Evolutionary conservation across 768 basidiomycete species (phyloP).

Genomic region (Austroboletus eburneus): DNA sequence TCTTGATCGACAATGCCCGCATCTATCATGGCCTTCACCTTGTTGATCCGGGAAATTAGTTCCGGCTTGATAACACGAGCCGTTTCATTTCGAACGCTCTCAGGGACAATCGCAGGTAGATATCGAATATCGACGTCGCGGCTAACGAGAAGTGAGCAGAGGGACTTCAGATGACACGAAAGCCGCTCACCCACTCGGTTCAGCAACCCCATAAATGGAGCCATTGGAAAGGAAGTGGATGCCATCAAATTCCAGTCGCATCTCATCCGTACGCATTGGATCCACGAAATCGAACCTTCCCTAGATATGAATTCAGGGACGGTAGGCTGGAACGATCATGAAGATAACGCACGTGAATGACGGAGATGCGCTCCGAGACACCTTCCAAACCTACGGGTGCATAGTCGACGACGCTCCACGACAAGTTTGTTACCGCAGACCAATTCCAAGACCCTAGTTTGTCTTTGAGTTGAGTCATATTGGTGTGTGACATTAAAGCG

Average conservation of each 20-base stretch:
- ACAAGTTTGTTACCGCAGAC: slow-evolving; percentile 57
- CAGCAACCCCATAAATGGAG: slow-evolving; percentile 71
- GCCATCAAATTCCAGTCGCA: slow-evolving; percentile 71
- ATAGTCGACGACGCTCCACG: slow-evolving; percentile 65
- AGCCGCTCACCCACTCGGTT: slow-evolving; percentile 51
- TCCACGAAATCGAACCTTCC: slow-evolving; percentile 70
- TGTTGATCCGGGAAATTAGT: slow-evolving; percentile 52
- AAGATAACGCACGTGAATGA: slow-evolving; percentile 57
- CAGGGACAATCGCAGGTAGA: slow-evolving; percentile 64
- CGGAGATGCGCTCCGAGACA: slow-evolving; percentile 44
- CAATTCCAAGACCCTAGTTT: slow-evolving; percentile 65
- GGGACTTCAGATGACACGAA: not conserved
- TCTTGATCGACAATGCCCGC: slow-evolving; percentile 60
- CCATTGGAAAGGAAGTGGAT: slow-evolving; percentile 73
- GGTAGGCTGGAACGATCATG: slow-evolving; percentile 1
- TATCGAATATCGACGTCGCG: slow-evolving; percentile 60
- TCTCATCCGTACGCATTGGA: slow-evolving; percentile 46
- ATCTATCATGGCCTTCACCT: slow-evolving; percentile 60
- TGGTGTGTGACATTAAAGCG: slow-evolving; percentile 46
- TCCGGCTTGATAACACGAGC: slow-evolving; percentile 57
- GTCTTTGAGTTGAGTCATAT: slow-evolving; percentile 45
- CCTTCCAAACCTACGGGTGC: slow-evolving; percentile 36
- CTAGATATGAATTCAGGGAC: slow-evolving; percentile 31
- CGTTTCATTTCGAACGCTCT: slow-evolving; percentile 51
- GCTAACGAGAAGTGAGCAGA: slow-evolving; percentile 29